Percentiles rank a stretch among this genome's conserved stretches.
Evolutionary conservation across 148 eudicot genomes (phyloP).

Genomic region (Fagopyrum homotropicum): DNA sequence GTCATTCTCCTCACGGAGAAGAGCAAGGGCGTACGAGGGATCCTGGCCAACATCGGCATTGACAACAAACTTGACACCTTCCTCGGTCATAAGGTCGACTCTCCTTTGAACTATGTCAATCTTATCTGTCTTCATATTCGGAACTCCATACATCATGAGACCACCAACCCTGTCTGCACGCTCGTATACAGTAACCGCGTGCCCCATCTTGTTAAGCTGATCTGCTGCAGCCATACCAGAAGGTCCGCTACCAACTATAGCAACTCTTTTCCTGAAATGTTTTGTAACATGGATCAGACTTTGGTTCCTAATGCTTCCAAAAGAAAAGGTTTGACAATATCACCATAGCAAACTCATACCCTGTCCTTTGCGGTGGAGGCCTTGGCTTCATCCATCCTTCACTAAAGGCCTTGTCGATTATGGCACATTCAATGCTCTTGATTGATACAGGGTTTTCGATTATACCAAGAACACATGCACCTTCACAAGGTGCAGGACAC

Average conservation of each 20-base stretch:
- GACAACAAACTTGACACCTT: slow-evolving; percentile 79
- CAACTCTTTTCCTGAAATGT: slow-evolving; percentile 64
- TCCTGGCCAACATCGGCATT: slow-evolving; percentile 90
- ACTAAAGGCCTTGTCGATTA: slow-evolving; percentile 91
- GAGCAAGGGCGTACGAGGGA: slow-evolving; percentile 53
- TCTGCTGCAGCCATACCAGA: slow-evolving; percentile 96
- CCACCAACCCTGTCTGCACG: slow-evolving; percentile 95
- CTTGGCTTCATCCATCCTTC: slow-evolving; percentile 99
- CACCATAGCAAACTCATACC: slow-evolving; percentile 29
- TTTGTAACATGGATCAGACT: not conserved
- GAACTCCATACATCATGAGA: slow-evolving; percentile 99
- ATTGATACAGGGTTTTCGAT: slow-evolving; percentile 95
- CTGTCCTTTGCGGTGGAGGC: slow-evolving; percentile 76
- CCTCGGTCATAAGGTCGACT: slow-evolving; percentile 82
- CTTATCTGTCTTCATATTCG: slow-evolving; percentile 96
- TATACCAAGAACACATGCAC: slow-evolving; percentile 95
- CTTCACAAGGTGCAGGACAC: slow-evolving; percentile 99
- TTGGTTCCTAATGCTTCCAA: not conserved
- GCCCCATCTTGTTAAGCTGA: slow-evolving; percentile 88
- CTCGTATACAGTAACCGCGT: slow-evolving; percentile 83
- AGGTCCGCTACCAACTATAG: slow-evolving; percentile 89
- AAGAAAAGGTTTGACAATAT: not conserved
- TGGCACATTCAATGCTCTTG: slow-evolving; percentile 85
- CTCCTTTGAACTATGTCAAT: slow-evolving; percentile 76
- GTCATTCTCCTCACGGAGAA: slow-evolving; percentile 65